phyloP scores from a whole-genome alignment of 176 grass and related monocot species.

The Chloris gayana region DNA sequence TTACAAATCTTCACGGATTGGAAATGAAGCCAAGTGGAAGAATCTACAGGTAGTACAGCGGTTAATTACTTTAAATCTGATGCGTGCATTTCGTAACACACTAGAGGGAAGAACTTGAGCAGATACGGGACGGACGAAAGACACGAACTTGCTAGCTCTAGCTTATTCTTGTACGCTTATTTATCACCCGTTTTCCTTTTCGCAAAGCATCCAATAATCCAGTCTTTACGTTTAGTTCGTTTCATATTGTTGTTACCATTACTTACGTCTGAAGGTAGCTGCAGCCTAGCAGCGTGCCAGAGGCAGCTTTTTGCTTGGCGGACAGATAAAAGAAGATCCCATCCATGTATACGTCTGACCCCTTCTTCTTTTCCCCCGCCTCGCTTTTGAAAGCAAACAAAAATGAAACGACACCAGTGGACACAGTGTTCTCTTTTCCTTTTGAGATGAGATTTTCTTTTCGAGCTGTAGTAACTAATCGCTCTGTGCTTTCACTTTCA shows the following conservation, averaged over 20 bases:
- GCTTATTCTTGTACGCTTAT: constrained; percentile 50
- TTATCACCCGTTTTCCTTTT: constrained; percentile 13
- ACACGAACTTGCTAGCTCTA: not conserved
- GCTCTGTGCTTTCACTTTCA: constrained; percentile 26
- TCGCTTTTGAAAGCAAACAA: constrained; percentile 51
- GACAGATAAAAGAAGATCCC: constrained; percentile 50
- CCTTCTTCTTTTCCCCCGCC: not conserved
- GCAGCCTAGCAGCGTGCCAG: not conserved
- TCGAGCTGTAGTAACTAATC: not conserved
- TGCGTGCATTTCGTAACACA: constrained; percentile 16
- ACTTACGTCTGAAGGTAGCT: constrained; percentile 41
- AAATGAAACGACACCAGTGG: constrained; percentile 50
- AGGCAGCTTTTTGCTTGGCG: constrained; percentile 28
- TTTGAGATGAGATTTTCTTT: constrained; percentile 33
- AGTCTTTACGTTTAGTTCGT: constrained; percentile 46
- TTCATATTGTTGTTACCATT: constrained; percentile 53
- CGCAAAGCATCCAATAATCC: constrained; percentile 49
- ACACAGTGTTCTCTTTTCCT: constrained; percentile 24
- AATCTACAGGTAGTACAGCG: not conserved
- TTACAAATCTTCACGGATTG: constrained; percentile 37
- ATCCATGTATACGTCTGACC: constrained; percentile 22
- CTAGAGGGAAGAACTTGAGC: constrained; percentile 4
- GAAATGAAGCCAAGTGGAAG: constrained; percentile 1
- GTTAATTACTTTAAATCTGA: constrained; percentile 21
- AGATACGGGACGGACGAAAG: not conserved